Evolutionary conservation across 345 rosid genomes (phyloP), one percentile per base, ranked within the genome.

Genomic region (Excoecaria agallocha): DNA sequence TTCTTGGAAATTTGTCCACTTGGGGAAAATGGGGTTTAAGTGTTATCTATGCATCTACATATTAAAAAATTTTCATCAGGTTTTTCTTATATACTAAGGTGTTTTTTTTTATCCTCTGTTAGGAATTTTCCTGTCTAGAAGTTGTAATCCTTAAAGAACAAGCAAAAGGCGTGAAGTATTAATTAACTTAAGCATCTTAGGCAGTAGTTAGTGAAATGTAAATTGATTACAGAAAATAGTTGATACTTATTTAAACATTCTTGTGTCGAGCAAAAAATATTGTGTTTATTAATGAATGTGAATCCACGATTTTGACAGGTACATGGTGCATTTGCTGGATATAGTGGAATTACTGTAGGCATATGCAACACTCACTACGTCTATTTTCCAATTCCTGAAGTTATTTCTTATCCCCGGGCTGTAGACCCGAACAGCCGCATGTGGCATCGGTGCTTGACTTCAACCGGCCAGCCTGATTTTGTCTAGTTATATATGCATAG

Each of bases 371-470:
- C 98, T 80, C 99, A 91, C 73, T 91, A 96, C 39, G 97, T 88
- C 46, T 93, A 93, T 84, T 91, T 91, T 41, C 97, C 99, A 43
- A 93, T 96, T 63, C 91, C 99, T 16, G 96, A 96, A 81, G 99
- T 91, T 64, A 96, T 96, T 71, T 82, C 87, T 45, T 92, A 96
- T 76, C 84, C 98, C 8, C 87, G 97, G 74, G 82, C 90, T 30
- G 97, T 93, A 8, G 99, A 96, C 74, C 97, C 98, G 2, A 93
- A 93, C 77, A 93, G 98, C 80, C 86, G 97, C 59, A 96, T 93
- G 98, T 96, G 97, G 98, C 98, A 91, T 83, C 97, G 97, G 72
- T 96, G 99, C 90, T 86, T 96, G 81, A 90, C 98, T 7, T 96
- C 98, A 16, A 96, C 97, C 0, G 98, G 99, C 68, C 99, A 96